Base-by-base conservation (phyloP, 768 basidiomycete genomes). In the Xerocomus potaroensis region DNA sequence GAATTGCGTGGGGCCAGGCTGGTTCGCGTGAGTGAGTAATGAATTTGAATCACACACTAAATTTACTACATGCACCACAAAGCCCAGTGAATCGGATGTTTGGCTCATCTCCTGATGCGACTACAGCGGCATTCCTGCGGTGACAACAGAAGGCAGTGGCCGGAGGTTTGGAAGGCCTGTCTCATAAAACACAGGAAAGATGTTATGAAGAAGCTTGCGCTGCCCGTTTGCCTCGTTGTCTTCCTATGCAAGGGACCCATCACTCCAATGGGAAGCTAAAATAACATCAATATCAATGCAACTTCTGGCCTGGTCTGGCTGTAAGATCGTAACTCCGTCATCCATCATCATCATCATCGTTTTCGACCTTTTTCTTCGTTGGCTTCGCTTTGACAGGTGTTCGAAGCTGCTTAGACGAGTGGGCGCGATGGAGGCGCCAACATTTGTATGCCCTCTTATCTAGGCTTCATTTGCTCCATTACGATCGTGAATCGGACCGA, bases 1-100 rank as follows among this genome's bases (percentile, higher is more conserved):
- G 78, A 33, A 59, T 43, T 30, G 50, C 45, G 23, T 80, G 78
- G 77, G 40, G 43, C 42, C 65, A 67, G 39, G 15, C 21, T 24
- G 37, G 39, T 19, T 35, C 47, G 39, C 41, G 56, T 59, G 49
- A 52, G 54, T 57, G 31, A 52, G 54, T 57, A 34, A 48, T 15
- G 21, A 31, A 36, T 34, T 41, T 26, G 41, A 29, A 32, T 54
- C 45, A 14, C 29, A 23, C 16, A 26, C 36, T 35, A 47, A 45
- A 57, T 62, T n/a, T n/a, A n/a, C n/a, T 48, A 51, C 54, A 37
- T 48, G 23, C 24, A 5, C 38, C 19, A 14, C 47, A 42, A 45
- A 30, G 43, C 47, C 46, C 36, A 57, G 47, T 53, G 41, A 35
- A 33, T 45, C 43, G 37, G 51, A 18, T n/a, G 26, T 45, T 35